Base-by-base conservation (phyloP, 768 basidiomycete species). In the Brasilioporus rufonigricans region DNA sequence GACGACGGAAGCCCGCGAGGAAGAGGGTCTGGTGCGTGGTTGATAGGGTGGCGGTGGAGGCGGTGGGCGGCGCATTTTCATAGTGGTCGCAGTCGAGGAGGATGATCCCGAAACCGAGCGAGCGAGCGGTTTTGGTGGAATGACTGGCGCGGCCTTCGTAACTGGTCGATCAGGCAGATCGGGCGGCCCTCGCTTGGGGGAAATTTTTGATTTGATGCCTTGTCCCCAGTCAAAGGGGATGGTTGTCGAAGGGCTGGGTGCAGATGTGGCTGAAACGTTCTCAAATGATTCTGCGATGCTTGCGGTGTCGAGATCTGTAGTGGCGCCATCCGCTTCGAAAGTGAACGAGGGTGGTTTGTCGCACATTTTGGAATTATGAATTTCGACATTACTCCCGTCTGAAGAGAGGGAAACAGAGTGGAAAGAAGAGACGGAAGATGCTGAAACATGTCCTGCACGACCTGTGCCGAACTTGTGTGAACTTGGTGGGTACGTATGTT, bases 391-490 rank as follows among this genome's bases (percentile, higher is more conserved):
- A 36, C 68, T 73, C 72, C 74, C 67, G 57, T 86, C 85, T 8
- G 86, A 87, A 1, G 89, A 91, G 18, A 91, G 77, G 2, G 89
- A 91, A 24, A 91, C 86, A 3, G 89, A 90, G 61, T 90, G 88
- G 57, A 92, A 90, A 27, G 89, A 91, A 3, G 89, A 91, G 36
- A 89, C 80, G 45, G 89, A 91, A 1, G 87, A 88, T 3, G 79
- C 80, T 5, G 81, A 79, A 5, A 74, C 79, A 65, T 91, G 88
- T 39, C 77, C 74, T 18, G 70, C 56, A 39, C 65, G 68, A 55
- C 59, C 60, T 39, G 64, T 62, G 16, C 74, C 68, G 48, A 72
- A 76, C 19, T 68, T 66, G 58, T 67, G 69, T 31, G 67, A 59
- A 71, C 73, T 54, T 68, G 71, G 65, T 18, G 84, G 84, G 62